Percentiles rank a stretch among this genome's conserved stretches.
Conservation (phyloP, 2,329 filamentous ascomycete genomes). For the Ophiostoma sp. region DNA sequence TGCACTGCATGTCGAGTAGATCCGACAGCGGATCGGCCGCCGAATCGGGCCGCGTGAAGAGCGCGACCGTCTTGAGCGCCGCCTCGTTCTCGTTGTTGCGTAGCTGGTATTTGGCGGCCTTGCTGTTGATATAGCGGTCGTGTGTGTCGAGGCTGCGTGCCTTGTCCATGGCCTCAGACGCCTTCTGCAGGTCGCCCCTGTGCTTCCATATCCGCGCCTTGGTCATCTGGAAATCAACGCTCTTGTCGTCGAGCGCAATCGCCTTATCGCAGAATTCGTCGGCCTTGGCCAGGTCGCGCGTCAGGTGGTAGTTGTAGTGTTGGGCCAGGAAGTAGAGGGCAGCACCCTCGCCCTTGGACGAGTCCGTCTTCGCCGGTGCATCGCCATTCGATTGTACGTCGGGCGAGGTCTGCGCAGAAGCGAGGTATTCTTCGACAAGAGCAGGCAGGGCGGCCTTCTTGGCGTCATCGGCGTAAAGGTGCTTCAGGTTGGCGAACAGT, state of each 20-base stretch:
- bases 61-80: conserved; percentile 82
- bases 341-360: conserved; percentile 68
- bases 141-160: conserved; percentile 82
- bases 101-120: conserved; percentile 94
- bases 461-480: conserved; percentile 74
- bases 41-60: conserved; percentile 92
- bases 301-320: conserved; percentile 91
- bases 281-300: conserved; percentile 80
- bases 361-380: conserved; percentile 44
- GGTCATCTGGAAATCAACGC: conserved; percentile 91
- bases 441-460: conserved; percentile 78
- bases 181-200: conserved; percentile 73
- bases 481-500: conserved; percentile 94
- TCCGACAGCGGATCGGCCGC: conserved; percentile 85
- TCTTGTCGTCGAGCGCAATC: conserved; percentile 74
- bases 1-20: conserved; percentile 95
- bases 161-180: conserved; percentile 83
- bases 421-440: conserved; percentile 76
- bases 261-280: conserved; percentile 80
- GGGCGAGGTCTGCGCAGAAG: conserved; percentile 43
- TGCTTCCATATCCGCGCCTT: conserved; percentile 96
- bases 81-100: conserved; percentile 87
- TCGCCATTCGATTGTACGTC: conserved; percentile 45
- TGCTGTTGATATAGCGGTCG: conserved; percentile 98
- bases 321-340: conserved; percentile 92